Conservation (phyloP, 2,329 filamentous ascomycete genomes). For the Pseudogymnoascus sp. region DNA sequence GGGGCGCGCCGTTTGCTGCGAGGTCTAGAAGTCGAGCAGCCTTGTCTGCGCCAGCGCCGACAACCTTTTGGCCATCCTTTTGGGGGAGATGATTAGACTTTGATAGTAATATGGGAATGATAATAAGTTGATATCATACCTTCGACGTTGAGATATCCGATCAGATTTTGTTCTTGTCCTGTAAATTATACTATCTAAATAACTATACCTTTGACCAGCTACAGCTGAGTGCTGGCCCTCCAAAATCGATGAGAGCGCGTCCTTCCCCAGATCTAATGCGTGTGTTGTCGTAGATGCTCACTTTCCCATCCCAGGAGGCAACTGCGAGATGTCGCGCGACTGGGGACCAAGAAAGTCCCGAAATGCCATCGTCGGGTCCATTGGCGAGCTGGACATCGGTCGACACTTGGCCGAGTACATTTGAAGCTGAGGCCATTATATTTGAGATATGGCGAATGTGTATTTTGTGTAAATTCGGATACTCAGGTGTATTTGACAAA, state of each 20-base stretch:
- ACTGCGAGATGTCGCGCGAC: constrained; percentile 76
- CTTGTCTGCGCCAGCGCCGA: constrained; percentile 85
- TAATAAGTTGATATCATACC: neutral
- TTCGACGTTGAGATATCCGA: constrained; percentile 5
- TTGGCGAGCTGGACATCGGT: constrained; percentile 74
- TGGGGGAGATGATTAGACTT: neutral
- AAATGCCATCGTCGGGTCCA: constrained; percentile 85
- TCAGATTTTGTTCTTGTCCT: constrained; percentile 3
- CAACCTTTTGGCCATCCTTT: constrained; percentile 83
- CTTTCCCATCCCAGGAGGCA: constrained; percentile 94
- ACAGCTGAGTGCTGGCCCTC: constrained; percentile 73
- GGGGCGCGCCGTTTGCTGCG: constrained; percentile 49
- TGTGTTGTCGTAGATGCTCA: constrained; percentile 90
- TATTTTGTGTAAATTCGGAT: neutral
- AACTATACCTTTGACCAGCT: constrained; percentile 76
- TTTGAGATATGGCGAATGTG: neutral
- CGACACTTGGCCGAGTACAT: constrained; percentile 82
- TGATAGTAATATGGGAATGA: constrained; percentile 13
- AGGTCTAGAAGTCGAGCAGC: constrained; percentile 83
- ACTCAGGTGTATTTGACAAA: neutral
- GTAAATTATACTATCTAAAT: neutral
- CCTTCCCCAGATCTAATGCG: constrained; percentile 67
- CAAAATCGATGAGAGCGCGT: constrained; percentile 78
- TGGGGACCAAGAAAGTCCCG: constrained; percentile 76
- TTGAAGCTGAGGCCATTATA: constrained; percentile 30